Conservation (phyloP, 2,329 filamentous ascomycete genomes). For the Grosmannia serpens region DNA sequence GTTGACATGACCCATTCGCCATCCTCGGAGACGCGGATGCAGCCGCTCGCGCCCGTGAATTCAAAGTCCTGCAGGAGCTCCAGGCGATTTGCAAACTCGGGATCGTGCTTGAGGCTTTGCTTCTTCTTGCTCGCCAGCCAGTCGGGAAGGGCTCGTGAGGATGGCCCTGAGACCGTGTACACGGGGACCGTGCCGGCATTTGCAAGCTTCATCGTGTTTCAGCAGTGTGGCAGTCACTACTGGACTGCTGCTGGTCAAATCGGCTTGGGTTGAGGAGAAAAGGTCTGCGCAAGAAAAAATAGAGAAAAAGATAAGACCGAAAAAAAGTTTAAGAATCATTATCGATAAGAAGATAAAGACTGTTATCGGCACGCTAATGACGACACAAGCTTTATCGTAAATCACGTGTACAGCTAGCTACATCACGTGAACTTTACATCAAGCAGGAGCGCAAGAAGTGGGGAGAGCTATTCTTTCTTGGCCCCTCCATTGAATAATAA, state of each 20-base stretch:
- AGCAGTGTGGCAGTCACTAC: neutral
- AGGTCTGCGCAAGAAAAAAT: neutral
- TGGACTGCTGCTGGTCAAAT: neutral
- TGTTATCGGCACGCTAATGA: neutral
- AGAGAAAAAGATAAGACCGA: neutral
- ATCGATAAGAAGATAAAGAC: neutral
- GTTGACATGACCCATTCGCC: slow-evolving; percentile 97
- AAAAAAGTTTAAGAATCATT: neutral
- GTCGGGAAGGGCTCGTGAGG: slow-evolving; percentile 78
- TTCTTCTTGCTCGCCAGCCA: slow-evolving; percentile 89
- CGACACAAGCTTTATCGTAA: neutral
- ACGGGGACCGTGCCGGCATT: slow-evolving; percentile 14
- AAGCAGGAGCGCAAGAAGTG: too few relatives aligned
- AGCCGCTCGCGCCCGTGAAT: slow-evolving; percentile 74
- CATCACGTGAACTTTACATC: too few relatives aligned
- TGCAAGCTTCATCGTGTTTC: slow-evolving; percentile 12
- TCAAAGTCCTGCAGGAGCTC: slow-evolving; percentile 96
- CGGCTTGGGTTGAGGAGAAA: neutral
- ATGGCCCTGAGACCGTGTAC: slow-evolving; percentile 89
- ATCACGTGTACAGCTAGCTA: neutral
- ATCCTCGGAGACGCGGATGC: slow-evolving; percentile 84
- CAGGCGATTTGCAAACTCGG: slow-evolving; percentile 85
- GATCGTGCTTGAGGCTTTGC: slow-evolving; percentile 80
- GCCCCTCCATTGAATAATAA: too few relatives aligned
- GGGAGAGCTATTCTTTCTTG: too few relatives aligned